A percentile compares a stretch with the other conserved stretches of the same genome.
Conservation (phyloP, 164 flowering plant species). For the Santalum album region DNA sequence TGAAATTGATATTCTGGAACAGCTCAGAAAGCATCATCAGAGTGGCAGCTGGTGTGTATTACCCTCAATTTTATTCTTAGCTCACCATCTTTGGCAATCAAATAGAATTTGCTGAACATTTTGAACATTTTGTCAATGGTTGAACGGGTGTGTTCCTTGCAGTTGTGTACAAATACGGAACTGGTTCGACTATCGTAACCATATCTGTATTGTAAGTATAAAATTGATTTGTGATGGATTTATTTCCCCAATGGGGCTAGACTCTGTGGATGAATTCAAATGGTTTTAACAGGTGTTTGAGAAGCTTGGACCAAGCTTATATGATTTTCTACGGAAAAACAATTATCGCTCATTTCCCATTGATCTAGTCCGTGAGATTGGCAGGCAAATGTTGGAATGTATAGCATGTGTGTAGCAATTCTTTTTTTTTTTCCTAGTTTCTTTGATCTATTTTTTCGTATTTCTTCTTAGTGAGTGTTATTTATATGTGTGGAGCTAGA, state of each 20-base stretch:
- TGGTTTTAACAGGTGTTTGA: conserved; percentile 98
- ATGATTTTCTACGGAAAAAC: conserved; percentile 99
- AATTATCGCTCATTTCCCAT: conserved; percentile 99
- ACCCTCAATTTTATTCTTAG: background rate
- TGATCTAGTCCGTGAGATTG: conserved; percentile 99
- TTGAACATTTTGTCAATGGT: conserved; percentile 21
- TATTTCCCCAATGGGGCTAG: conserved; percentile 76
- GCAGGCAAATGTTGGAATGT: conserved; percentile 97
- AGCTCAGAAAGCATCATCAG: conserved; percentile 69
- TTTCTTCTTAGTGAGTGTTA: too few relatives aligned
- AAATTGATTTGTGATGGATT: conserved; percentile 50
- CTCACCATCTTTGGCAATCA: conserved; percentile 1
- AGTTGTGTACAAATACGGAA: conserved; percentile 99
- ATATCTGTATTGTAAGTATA: conserved; percentile 99
- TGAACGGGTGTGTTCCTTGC: conserved; percentile 90
- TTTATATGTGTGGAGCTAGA: too few relatives aligned
- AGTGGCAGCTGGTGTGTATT: conserved; percentile 77
- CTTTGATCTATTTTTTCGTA: background rate
- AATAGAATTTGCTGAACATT: conserved; percentile 8
- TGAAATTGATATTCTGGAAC: conserved; percentile 87
- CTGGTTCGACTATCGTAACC: conserved; percentile 99
- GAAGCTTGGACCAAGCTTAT: conserved; percentile 99
- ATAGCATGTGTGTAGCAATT: conserved; percentile 97
- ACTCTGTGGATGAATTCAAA: conserved; percentile 66
- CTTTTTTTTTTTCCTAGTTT: conserved; percentile 5